These are phyloP conservation scores for Myxozyma melibiosi DNA, from an alignment of 805 yeast genomes.

Conservation along the genomic window DNA sequence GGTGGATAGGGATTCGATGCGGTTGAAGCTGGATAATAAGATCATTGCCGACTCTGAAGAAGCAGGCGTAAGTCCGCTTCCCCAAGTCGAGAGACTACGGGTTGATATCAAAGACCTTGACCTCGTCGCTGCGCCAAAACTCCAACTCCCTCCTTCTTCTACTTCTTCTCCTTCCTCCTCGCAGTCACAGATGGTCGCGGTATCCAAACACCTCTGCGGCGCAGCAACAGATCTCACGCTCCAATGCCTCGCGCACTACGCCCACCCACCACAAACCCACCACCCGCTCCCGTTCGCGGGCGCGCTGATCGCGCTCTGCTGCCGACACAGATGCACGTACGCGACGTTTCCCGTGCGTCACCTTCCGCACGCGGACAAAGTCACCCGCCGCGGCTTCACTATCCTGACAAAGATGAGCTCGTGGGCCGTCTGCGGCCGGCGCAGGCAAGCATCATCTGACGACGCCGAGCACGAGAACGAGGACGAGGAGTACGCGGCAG, in stretches of 20 bases:
- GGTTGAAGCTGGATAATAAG: constrained; percentile 78
- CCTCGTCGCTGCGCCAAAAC: constrained; percentile 49
- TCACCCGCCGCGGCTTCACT: constrained; percentile 41
- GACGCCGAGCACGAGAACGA: constrained; percentile 6
- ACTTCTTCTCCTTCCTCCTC: constrained; percentile 34
- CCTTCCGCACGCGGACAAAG: constrained; percentile 22
- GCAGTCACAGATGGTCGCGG: constrained; percentile 47
- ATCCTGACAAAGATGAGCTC: constrained; percentile 67
- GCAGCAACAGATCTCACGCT: constrained; percentile 89
- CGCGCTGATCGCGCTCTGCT: constrained; percentile 85
- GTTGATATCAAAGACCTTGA: constrained; percentile 79
- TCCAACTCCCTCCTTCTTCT: not conserved
- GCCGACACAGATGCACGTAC: constrained; percentile 79
- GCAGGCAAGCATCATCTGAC: too few relatives aligned
- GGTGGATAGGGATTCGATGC: constrained; percentile 73
- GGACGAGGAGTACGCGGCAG: constrained; percentile 45
- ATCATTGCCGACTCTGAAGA: constrained; percentile 42
- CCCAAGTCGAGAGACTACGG: constrained; percentile 55
- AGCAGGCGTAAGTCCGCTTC: constrained; percentile 32
- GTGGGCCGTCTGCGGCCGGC: constrained; percentile 84
- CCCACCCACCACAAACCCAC: not conserved
- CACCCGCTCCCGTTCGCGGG: constrained; percentile 45
- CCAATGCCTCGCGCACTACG: constrained; percentile 54
- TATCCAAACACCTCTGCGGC: constrained; percentile 91
- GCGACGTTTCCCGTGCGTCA: constrained; percentile 51